A percentile compares a stretch with the other conserved stretches of the same genome.
These are phyloP conservation scores for Paramarasmius palmivorus DNA, from an alignment of 1,284 basidiomycete species.

Conservation along the genomic window DNA sequence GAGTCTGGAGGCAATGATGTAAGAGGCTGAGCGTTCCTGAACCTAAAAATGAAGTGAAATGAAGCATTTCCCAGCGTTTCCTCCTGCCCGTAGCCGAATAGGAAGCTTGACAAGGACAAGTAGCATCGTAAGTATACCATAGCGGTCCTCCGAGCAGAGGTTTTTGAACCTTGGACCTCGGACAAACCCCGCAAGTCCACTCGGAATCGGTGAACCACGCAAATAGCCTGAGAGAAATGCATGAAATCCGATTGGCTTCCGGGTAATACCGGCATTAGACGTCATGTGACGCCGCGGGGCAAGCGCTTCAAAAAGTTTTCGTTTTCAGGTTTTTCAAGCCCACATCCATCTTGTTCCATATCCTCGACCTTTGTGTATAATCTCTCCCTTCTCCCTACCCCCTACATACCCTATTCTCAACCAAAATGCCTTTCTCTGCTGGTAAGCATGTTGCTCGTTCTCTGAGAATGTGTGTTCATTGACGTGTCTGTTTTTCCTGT, in stretches of 20 bases:
- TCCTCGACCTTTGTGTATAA: conserved; percentile 26
- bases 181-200: too few species aligned
- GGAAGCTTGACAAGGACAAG: too few species aligned
- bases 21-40: too few species aligned
- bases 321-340: conserved; percentile 8
- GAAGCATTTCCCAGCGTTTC: too few species aligned
- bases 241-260: conserved; percentile 29
- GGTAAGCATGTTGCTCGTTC: conserved; percentile 28
- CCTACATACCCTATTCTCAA: conserved; percentile 11
- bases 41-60: too few species aligned
- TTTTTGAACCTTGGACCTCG: too few species aligned
- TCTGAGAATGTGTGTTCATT: neutral
- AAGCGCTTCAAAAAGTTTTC: conserved; percentile 28
- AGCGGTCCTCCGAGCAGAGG: too few species aligned
- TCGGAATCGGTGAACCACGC: too few species aligned
- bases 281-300: conserved; percentile 26
- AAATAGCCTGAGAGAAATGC: too few species aligned
- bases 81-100: too few species aligned
- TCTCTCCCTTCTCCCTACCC: conserved; percentile 21
- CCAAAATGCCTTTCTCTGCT: conserved; percentile 43
- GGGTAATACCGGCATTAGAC: conserved; percentile 31
- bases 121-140: too few species aligned
- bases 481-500: neutral
- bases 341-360: conserved; percentile 19
- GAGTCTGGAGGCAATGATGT: too few species aligned